Conservation (phyloP, 148 eudicot genomes). For the Rhododendron ovatum region DNA sequence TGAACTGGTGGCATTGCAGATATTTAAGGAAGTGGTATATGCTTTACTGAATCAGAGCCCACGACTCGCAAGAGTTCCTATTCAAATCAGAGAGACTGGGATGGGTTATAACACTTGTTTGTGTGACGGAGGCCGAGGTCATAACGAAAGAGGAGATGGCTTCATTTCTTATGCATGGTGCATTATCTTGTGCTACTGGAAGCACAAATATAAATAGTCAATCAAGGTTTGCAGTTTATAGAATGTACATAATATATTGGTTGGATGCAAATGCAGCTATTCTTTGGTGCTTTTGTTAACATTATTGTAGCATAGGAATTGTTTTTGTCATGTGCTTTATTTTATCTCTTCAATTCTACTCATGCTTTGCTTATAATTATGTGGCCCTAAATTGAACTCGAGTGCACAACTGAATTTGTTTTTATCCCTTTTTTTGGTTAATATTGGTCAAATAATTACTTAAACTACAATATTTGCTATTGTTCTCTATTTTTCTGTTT, state of each 20-base stretch:
- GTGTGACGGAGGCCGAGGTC: constrained; percentile 90
- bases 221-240: constrained; percentile 51
- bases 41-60: constrained; percentile 68
- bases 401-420: no score
- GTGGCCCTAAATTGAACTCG: no score
- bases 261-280: neutral
- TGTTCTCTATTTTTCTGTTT: no score
- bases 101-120: constrained; percentile 85
- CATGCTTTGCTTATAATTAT: neutral
- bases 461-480: no score
- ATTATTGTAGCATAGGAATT: neutral
- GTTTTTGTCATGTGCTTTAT: neutral
- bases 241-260: neutral
- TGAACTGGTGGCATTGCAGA: constrained; percentile 31
- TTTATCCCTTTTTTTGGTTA: no score
- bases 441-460: no score
- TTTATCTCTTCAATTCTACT: neutral
- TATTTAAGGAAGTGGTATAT: constrained; percentile 94
- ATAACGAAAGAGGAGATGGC: constrained; percentile 89
- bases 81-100: constrained; percentile 81
- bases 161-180: constrained; percentile 62
- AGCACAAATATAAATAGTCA: constrained; percentile 97
- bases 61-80: constrained; percentile 65
- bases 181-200: constrained; percentile 89
- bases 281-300: neutral